Evolutionary conservation across 257 asterid genomes (phyloP).

Genomic region (Nyctanthes arbortristis): DNA sequence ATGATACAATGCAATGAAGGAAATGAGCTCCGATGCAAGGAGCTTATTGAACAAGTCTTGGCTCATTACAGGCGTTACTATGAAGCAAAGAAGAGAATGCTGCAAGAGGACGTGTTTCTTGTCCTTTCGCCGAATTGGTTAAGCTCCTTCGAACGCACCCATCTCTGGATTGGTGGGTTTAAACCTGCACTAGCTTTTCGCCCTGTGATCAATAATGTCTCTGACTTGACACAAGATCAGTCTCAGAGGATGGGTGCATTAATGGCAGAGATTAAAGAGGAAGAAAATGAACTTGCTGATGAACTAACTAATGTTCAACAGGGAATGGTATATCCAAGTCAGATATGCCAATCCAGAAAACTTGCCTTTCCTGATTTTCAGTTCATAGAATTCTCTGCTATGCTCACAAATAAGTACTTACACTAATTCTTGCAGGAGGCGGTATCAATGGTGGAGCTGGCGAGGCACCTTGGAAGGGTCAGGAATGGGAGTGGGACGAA

Average conservation of each 20-base stretch:
- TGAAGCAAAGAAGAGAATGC: slow-evolving; percentile 27
- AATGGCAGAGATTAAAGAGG: slow-evolving; percentile 23
- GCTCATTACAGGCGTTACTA: slow-evolving; percentile 33
- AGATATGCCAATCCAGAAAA: no score
- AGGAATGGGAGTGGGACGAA: slow-evolving; percentile 20
- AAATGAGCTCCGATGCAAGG: slow-evolving; percentile 14
- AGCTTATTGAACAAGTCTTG: slow-evolving; percentile 21
- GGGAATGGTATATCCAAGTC: slow-evolving; percentile 19
- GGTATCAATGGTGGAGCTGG: slow-evolving; percentile 14
- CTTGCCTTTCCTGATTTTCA: no score
- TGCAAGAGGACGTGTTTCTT: slow-evolving; percentile 33
- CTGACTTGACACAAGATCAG: slow-evolving; percentile 35
- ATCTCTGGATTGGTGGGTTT: slow-evolving; percentile 43
- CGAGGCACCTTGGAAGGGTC: slow-evolving; percentile 7
- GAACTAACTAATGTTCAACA: slow-evolving; percentile 33
- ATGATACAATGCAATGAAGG: slow-evolving; percentile 1
- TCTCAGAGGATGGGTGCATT: slow-evolving; percentile 21
- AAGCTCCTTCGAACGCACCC: slow-evolving; percentile 28
- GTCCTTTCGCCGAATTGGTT: slow-evolving; percentile 38
- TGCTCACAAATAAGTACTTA: neutral
- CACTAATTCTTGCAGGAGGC: slow-evolving; percentile 22
- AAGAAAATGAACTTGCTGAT: slow-evolving; percentile 29
- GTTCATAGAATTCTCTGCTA: no score
- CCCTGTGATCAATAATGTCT: slow-evolving; percentile 16
- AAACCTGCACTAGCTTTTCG: slow-evolving; percentile 29